phyloP scores from a whole-genome alignment of 2,329 filamentous ascomycete genomes.

The Ustilaginoidea virens region DNA sequence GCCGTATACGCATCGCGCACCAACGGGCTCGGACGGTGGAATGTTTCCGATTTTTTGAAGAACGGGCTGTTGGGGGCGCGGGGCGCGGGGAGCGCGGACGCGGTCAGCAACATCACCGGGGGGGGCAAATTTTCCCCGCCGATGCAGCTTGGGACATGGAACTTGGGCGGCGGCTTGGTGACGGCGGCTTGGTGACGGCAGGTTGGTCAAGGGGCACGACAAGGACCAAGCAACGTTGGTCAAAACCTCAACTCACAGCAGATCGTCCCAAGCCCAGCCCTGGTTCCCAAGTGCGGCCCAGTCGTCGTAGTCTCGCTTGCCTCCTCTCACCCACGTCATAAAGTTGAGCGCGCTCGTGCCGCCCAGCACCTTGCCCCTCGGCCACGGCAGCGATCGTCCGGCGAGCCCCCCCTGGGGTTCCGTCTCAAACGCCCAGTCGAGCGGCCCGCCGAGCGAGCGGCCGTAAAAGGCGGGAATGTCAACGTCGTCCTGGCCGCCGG shows the following conservation, averaged over 20 bases:
- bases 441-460: constrained; percentile 16
- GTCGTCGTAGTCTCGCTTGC: constrained; percentile 33
- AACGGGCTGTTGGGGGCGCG: constrained; percentile 22
- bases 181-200: no score
- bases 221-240: no score
- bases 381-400: constrained; percentile 24
- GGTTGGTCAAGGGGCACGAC: no score
- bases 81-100: no score
- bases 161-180: no score
- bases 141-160: no score
- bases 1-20: constrained; percentile 19
- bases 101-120: no score
- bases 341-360: constrained; percentile 47
- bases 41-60: constrained; percentile 34
- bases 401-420: constrained; percentile 20
- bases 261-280: constrained; percentile 39
- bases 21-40: constrained; percentile 22
- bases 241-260: constrained; percentile 19
- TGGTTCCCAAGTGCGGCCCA: constrained; percentile 42
- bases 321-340: constrained; percentile 36
- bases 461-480: constrained; percentile 22
- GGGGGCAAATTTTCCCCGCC: no score
- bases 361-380: constrained; percentile 37
- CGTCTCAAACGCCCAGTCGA: constrained; percentile 28
- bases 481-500: constrained; percentile 16